Evolutionary conservation across 345 rosid species (phyloP), one percentile per base, ranked within the genome.

Genomic region (Populus simonii): DNA sequence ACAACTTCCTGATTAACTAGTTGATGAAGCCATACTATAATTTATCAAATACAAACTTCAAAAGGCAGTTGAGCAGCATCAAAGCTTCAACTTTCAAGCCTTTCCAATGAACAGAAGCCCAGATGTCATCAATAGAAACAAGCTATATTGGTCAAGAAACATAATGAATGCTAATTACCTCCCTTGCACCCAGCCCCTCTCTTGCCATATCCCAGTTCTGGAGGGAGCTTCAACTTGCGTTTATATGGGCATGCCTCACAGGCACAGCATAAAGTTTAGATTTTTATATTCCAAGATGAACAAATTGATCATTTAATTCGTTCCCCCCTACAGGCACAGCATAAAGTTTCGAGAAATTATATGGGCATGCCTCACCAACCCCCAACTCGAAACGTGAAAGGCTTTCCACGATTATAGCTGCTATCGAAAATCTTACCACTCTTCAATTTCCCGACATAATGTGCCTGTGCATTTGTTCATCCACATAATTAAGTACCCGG

Each of bases 151-250:
- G 59, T 51, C 13, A 51, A 16, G 20, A 18, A 53, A 53, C 59
- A 53, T 8, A 2, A 20, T 18, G 59, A 20, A 53, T 20, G 23
- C 23, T 53, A n/a, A 16, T 41, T 80, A 92, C 98, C 98, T 90
- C 93, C 98, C 83, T 62, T 93, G 87, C 99, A 95, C 9, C 99
- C 96, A 6, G 99, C 98, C 6, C 98, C 98, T 86, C 99, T 86
- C 81, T 85, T 73, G 76, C 99, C 98, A 81, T 93, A 95, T 7
- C 89, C 99, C 1, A 93, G 91, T 55, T 84, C 93, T 5, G 97
- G 96, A 72, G 96, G 98, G 73, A 95, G 85, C 84, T 81, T 92
- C 57, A 93, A 61, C 55, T 78, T 72, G 10, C 98, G 89, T 76
- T 93, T 31, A 31, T 31, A 31, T 1, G 33, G 4, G 33, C 33